Evolutionary conservation across 352 stramenopile genomes (phyloP).

Genomic region (Saprolegnia parasitica): DNA sequence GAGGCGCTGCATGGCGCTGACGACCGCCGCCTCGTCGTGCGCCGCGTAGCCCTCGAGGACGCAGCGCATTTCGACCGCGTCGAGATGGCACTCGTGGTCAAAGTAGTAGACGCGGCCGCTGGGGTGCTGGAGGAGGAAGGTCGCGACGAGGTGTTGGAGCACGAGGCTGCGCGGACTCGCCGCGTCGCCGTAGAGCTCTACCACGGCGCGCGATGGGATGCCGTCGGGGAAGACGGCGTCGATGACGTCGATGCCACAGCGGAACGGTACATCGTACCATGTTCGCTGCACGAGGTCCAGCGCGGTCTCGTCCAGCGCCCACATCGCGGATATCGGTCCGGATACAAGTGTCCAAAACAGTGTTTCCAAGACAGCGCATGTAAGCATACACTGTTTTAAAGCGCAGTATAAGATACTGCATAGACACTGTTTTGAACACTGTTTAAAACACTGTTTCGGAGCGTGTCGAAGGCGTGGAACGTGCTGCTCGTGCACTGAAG

Average conservation of each 20-base stretch:
- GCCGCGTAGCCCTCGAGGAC: neutral
- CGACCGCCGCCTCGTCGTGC: neutral
- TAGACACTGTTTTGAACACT: too few species aligned
- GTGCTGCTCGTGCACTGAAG: too few species aligned
- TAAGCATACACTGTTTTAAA: too few species aligned
- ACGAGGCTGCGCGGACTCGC: slow-evolving; percentile 7
- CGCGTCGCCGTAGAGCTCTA: slow-evolving; percentile 18
- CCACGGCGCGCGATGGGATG: neutral
- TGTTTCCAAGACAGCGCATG: neutral
- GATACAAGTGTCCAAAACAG: neutral
- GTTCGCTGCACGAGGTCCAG: slow-evolving; percentile 18
- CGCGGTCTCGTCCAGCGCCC: slow-evolving; percentile 13
- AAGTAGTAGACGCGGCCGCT: slow-evolving; percentile 8
- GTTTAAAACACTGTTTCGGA: too few species aligned
- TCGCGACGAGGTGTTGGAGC: neutral
- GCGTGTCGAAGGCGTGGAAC: too few species aligned
- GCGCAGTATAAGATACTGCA: too few species aligned
- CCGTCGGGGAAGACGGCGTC: slow-evolving; percentile 16
- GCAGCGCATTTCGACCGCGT: neutral
- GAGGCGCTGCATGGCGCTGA: neutral
- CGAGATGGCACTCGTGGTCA: slow-evolving; percentile 18
- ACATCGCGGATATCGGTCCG: neutral
- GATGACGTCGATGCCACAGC: neutral
- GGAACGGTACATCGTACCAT: slow-evolving; percentile 12
- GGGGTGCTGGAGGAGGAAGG: neutral